Percentiles rank a stretch among this genome's conserved stretches.
Conservation (phyloP, 2,329 filamentous ascomycete species). For the Hymenotorrendiella dingleyae region DNA sequence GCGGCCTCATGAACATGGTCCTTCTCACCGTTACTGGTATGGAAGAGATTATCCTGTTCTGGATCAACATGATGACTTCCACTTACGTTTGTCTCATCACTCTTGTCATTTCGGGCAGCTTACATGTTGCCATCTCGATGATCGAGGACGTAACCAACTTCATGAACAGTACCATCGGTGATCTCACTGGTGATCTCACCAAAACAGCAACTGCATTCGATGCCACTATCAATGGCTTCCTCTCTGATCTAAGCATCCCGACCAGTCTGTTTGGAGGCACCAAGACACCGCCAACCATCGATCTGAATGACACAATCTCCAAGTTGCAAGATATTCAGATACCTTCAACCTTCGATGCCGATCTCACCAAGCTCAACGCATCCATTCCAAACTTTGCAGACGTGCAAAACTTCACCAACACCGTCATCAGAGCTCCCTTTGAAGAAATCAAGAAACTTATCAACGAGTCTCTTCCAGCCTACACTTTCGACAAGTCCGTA, state of each 20-base stretch:
- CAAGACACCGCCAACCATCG: conserved; percentile 44
- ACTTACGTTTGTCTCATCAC: conserved; percentile 89
- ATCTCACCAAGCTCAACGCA: conserved; percentile 66
- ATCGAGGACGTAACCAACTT: conserved; percentile 54
- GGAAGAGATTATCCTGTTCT: conserved; percentile 82
- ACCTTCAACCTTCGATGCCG: conserved; percentile 59
- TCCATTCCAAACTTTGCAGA: conserved; percentile 79
- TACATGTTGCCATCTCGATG: conserved; percentile 62
- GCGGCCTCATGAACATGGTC: conserved; percentile 73
- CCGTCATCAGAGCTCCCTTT: conserved; percentile 73
- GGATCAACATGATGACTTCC: conserved; percentile 84
- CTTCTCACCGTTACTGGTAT: conserved; percentile 75
- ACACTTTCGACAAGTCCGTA: conserved; percentile 68
- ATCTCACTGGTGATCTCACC: conserved; percentile 40
- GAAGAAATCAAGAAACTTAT: conserved; percentile 69
- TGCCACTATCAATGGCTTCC: conserved; percentile 47
- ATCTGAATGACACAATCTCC: conserved; percentile 59
- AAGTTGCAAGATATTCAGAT: conserved; percentile 67
- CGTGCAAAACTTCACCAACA: conserved; percentile 75
- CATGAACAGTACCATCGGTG: conserved; percentile 49
- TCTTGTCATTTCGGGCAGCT: conserved; percentile 70
- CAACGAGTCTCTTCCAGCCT: conserved; percentile 63
- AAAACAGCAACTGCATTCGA: conserved; percentile 50
- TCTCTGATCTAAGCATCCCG: conserved; percentile 48
- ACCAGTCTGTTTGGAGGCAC: conserved; percentile 39